Percentiles rank a stretch among this genome's conserved stretches.
phyloP scores from a whole-genome alignment of 768 basidiomycete genomes.

The Suillus ampliporus region DNA sequence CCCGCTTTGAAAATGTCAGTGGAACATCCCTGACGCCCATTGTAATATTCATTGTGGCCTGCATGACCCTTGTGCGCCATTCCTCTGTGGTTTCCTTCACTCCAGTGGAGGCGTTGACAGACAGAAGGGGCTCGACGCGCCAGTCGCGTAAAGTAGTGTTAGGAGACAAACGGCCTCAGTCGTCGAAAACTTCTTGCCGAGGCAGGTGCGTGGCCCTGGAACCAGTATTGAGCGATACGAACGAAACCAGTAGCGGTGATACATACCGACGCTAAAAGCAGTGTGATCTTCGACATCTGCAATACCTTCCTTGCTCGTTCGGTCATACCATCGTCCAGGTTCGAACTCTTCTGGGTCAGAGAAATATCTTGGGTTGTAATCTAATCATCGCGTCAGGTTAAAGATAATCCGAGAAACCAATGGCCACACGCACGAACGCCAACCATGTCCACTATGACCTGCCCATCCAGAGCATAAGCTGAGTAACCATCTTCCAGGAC shows the following conservation, averaged over 20 bases:
- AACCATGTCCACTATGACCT: conserved; percentile 37
- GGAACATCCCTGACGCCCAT: conserved; percentile 29
- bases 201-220: conserved; percentile 54
- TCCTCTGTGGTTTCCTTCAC: conserved; percentile 23
- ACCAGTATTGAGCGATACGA: conserved; percentile 3
- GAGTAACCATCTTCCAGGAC: neutral
- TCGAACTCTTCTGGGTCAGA: conserved; percentile 42
- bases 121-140: conserved; percentile 52
- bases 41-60: conserved; percentile 21
- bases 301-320: conserved; percentile 13
- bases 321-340: conserved; percentile 45
- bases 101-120: conserved; percentile 15
- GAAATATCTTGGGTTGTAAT: conserved; percentile 43
- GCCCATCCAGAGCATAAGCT: neutral
- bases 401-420: neutral
- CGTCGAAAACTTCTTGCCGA: conserved; percentile 61
- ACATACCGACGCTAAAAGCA: conserved; percentile 30
- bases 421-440: conserved; percentile 30
- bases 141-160: conserved; percentile 57
- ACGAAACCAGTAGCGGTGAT: neutral
- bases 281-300: conserved; percentile 27
- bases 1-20: conserved; percentile 26
- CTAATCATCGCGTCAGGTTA: conserved; percentile 33
- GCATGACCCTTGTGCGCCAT: conserved; percentile 30
- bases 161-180: conserved; percentile 60